Conservation (phyloP, 192 early-diverging fungal genomes). For the Coemansia nantahalensis region DNA sequence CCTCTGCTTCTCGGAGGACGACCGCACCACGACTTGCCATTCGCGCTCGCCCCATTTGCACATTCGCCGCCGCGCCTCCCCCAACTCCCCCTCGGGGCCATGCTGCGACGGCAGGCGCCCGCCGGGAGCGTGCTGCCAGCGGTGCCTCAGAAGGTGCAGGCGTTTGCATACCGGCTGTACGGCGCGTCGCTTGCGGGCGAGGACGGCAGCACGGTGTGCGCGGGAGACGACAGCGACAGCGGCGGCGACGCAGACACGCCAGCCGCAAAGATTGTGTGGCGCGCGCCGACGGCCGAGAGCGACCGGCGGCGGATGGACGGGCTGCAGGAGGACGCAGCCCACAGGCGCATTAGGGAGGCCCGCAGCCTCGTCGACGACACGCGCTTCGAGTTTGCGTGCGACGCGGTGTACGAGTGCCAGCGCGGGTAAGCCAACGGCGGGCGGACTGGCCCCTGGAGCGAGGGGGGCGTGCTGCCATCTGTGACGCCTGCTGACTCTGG, state of each 20-base stretch:
- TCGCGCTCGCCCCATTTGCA: too few relatives aligned
- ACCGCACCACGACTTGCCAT: too few relatives aligned
- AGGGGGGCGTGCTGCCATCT: not conserved
- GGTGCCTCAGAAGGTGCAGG: slow-evolving; percentile 5
- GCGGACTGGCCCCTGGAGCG: not conserved
- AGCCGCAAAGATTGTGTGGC: not conserved
- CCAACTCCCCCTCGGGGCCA: too few relatives aligned
- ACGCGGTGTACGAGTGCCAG: slow-evolving; percentile 48
- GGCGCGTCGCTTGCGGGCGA: slow-evolving; percentile 4
- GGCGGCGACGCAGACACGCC: not conserved
- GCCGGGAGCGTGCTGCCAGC: slow-evolving; percentile 12
- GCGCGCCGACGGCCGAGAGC: slow-evolving; percentile 3
- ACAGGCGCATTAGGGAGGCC: slow-evolving; percentile 25
- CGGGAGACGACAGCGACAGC: not conserved
- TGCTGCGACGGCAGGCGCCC: too few relatives aligned
- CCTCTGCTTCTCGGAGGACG: too few relatives aligned
- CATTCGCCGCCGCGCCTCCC: too few relatives aligned
- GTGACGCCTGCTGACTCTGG: not conserved
- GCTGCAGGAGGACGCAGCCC: slow-evolving; percentile 21
- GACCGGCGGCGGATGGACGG: slow-evolving; percentile 24
- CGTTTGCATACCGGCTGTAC: slow-evolving; percentile 50
- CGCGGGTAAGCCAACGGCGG: slow-evolving; percentile 30
- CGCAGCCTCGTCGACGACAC: slow-evolving; percentile 33
- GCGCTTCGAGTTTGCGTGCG: slow-evolving; percentile 43
- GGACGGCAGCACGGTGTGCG: not conserved